Evolutionary conservation across 768 basidiomycete genomes (phyloP), one percentile per base, ranked within the genome.

Genomic region (Infundibulicybe gibba): DNA sequence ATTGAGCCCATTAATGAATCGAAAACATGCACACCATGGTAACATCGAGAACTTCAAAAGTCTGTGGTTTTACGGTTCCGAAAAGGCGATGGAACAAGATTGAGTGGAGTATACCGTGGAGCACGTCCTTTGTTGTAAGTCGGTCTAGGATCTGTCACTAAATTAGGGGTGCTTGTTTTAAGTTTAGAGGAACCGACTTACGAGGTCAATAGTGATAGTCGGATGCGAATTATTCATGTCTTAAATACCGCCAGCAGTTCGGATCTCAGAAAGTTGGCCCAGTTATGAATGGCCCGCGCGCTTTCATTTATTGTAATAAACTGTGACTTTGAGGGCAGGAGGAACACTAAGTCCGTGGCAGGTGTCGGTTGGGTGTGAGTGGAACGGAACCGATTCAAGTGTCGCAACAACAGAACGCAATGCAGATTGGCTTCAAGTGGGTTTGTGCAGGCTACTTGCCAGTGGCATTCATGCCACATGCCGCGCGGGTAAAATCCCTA

Each of bases 1-100:
- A 32, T 34, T 10, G 4, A 34, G 31, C 30, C 20, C 25, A 15
- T 1, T 12, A 5, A 3, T 11, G n/a, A 12, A 4, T 12, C 2
- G 37, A 1, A n/a, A 6, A 15, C 10, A 12, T 3, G 52, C 81
- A 34, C 44, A 90, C 89, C 83, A 93, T 85, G 1, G 89, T 90
- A 16, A 93, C 81, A 61, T 92, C 90, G 10, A 90, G 73, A 0
- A 92, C 82, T 48, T 92, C 90, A 49, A 87, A 84, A 2, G 75
- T 83, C 54, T 78, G 77, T 0, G 90, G 85, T 54, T 84, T 88
- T 37, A 92, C 76, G 0, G 80, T 82, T 3, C 90, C 90, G 58
- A 92, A 89, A 15, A 90, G 70, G 6, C 90, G 79, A 59, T 93
- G 90, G 59, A 93, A 92, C 13, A 92, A 69, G 41, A 92, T 85